Conservation (phyloP, 2,329 filamentous ascomycete genomes). For the Fusarium sp. region DNA sequence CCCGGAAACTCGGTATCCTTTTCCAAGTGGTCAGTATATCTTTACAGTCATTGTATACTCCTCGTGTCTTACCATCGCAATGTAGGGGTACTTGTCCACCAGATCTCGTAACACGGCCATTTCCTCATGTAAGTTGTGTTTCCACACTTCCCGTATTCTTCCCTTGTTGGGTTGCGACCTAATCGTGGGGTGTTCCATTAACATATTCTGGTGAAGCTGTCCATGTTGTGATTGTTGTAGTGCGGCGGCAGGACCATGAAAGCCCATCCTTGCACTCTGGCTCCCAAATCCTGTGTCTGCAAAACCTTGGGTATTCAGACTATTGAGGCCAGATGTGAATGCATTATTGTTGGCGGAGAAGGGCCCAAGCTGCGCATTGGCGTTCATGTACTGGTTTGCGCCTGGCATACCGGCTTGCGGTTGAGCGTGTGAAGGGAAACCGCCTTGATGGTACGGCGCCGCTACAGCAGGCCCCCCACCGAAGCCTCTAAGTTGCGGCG, state of each 20-base stretch:
- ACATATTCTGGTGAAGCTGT: conserved; percentile 54
- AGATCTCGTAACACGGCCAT: conserved; percentile 85
- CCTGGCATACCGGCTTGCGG: conserved; percentile 66
- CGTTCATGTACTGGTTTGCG: conserved; percentile 77
- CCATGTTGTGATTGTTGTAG: conserved; percentile 69
- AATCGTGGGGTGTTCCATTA: conserved; percentile 57
- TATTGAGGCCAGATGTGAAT: conserved; percentile 68
- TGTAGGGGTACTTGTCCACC: conserved; percentile 91
- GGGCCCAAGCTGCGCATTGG: conserved; percentile 74
- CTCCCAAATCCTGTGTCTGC: conserved; percentile 80
- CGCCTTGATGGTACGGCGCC: conserved; percentile 57
- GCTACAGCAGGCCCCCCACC: conserved; percentile 52
- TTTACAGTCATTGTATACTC: not conserved
- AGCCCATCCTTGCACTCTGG: conserved; percentile 88
- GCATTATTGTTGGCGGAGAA: conserved; percentile 70
- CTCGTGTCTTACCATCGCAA: conserved; percentile 84
- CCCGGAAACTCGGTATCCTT: conserved; percentile 99
- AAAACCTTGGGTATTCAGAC: conserved; percentile 67
- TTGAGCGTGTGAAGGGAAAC: conserved; percentile 65
- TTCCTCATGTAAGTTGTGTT: conserved; percentile 89
- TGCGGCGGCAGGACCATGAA: conserved; percentile 69
- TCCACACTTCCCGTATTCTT: conserved; percentile 96
- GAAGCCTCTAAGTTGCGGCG: conserved; percentile 55
- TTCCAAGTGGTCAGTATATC: conserved; percentile 30
- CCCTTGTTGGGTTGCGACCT: conserved; percentile 73